Evolutionary conservation across 2,329 filamentous ascomycete species (phyloP), one percentile per base, ranked within the genome.

Genomic region (Fusarium nematophilum): DNA sequence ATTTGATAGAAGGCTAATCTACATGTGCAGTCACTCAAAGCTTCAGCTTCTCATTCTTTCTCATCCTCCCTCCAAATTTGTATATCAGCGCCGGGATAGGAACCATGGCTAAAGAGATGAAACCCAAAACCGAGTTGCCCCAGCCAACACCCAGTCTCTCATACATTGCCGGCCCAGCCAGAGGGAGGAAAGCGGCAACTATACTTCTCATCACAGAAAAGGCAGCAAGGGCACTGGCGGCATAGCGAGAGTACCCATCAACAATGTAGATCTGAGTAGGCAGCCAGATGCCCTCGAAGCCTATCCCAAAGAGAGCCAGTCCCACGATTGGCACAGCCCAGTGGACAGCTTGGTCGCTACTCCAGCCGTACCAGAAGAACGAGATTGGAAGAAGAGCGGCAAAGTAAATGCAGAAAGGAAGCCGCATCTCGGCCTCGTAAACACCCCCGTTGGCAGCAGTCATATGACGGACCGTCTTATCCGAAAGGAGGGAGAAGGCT

Each of bases 161-260:
- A 67, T 88, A 89, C 79, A 91, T 82, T 8, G 86, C 81, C 0
- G 74, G 76, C 2, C 88, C 88, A 53, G 90, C 88, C 1, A 92
- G 79, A 1, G 89, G 90, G 69, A 92, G 90, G 0, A 83, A 86
- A 1, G 86, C 87, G 14, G 88, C 90, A 60, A 91, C 87, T 6
- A 86, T 73, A 3, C 85, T 89, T 46, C 72, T 70, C 48, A 73
- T 59, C 23, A 73, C 68, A 3, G 70, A 70, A n/a, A 70, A 72
- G 2, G 70, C 71, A 6, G 72, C 72, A 9, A 73, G 62, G 1
- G 69, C 71, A 21, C 70, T 73, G 27, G 72, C 72, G 2, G 72
- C 72, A 42, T 73, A 71, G 11, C 64, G 57, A 6, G 70, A 61
- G 37, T 69, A 73, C n/a, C 67, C 68, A 29, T 75, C 72, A 21